Conservation (phyloP, 1,284 basidiomycete species). For the Mycena citricolor region DNA sequence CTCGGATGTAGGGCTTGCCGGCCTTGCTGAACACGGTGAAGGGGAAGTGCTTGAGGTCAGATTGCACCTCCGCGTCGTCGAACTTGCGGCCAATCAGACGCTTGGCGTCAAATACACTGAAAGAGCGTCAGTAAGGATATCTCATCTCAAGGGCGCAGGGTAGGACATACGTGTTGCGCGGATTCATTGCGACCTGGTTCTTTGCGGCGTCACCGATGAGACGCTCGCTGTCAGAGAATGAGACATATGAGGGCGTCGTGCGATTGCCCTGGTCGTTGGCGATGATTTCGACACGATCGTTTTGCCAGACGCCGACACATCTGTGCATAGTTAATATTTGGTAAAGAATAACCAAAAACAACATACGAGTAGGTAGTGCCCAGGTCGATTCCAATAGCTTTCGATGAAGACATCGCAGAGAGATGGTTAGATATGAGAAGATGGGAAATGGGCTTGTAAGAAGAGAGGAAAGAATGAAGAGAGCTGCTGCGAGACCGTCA, state of each 20-base stretch:
- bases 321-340: conserved; percentile 43
- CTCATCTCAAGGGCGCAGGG: conserved; percentile 6
- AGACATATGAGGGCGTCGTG: conserved; percentile 24
- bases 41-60: conserved; percentile 94
- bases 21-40: conserved; percentile 84
- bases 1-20: conserved; percentile 86
- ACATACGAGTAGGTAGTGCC: conserved; percentile 11
- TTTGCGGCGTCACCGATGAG: conserved; percentile 19
- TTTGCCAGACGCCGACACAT: conserved; percentile 33
- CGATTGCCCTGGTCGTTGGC: conserved; percentile 24
- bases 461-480: no score
- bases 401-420: conserved; percentile 4
- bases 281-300: conserved; percentile 20
- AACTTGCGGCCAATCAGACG: conserved; percentile 80
- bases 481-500: no score
- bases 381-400: conserved; percentile 9
- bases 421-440: no score
- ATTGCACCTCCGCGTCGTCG: conserved; percentile 84
- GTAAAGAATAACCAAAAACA: conserved; percentile 1
- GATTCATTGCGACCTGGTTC: conserved; percentile 17
- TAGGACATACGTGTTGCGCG: conserved; percentile 14
- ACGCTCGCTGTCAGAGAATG: conserved; percentile 22
- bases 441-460: no score
- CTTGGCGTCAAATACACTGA: conserved; percentile 75
- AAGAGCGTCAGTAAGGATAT: conserved; percentile 15